phyloP scores from a whole-genome alignment of 495 filamentous ascomycete species.

The Lasiosphaeria hispida region DNA sequence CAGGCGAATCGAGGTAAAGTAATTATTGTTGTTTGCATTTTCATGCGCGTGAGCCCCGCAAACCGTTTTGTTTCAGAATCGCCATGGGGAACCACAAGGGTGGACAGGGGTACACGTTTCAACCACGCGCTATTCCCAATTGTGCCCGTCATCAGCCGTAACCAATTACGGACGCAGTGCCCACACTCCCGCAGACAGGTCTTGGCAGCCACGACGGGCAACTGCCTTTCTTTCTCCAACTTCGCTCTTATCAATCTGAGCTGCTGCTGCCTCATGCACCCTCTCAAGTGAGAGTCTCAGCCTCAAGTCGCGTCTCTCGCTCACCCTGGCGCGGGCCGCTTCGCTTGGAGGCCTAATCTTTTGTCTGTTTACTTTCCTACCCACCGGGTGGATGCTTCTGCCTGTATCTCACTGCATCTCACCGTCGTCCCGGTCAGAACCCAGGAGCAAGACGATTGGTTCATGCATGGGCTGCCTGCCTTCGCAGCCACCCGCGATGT shows the following conservation, averaged over 20 bases:
- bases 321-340: too few relatives aligned
- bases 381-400: too few relatives aligned
- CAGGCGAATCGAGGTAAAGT: background rate
- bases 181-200: background rate
- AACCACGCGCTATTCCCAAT: constrained; percentile 13
- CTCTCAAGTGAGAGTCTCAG: too few relatives aligned
- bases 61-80: constrained; percentile 33
- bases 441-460: background rate
- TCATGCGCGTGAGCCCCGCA: constrained; percentile 24
- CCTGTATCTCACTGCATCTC: too few relatives aligned
- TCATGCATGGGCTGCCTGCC: constrained; percentile 1
- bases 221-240: background rate
- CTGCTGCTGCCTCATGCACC: background rate
- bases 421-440: too few relatives aligned
- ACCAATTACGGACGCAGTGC: background rate
- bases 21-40: constrained; percentile 4
- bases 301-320: too few relatives aligned
- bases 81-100: constrained; percentile 5
- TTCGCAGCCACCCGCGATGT: background rate
- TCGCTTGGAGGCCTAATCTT: too few relatives aligned
- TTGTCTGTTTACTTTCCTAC: too few relatives aligned
- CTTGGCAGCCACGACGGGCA: constrained; percentile 5
- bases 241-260: background rate
- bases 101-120: constrained; percentile 17
- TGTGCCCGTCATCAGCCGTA: background rate